Evolutionary conservation across 2,329 filamentous ascomycete species (phyloP).

Genomic region (Pseudogymnoascus sp.): DNA sequence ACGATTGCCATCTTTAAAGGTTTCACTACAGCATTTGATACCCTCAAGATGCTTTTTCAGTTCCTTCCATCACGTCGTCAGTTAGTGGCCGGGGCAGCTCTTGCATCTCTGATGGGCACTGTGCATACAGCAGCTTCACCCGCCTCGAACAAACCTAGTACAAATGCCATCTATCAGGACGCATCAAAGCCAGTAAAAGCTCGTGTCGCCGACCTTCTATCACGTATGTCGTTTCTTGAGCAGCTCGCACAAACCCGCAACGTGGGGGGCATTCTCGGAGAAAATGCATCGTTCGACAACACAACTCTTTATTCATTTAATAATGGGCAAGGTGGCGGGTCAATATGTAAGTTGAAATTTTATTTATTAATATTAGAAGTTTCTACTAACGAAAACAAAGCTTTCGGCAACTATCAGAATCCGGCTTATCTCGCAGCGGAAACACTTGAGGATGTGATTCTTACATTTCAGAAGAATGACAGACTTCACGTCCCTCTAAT

Average conservation of each 20-base stretch:
- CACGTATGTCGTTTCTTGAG: background rate
- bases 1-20: background rate
- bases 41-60: background rate
- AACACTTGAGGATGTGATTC: background rate
- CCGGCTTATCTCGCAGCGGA: background rate
- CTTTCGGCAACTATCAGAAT: background rate
- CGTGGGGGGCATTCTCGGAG: background rate
- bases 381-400: background rate
- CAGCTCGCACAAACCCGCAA: background rate
- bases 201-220: background rate
- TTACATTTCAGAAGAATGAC: background rate
- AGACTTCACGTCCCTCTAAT: constrained; percentile 19
- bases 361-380: background rate
- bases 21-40: background rate
- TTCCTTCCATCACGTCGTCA: background rate
- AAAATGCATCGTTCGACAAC: background rate
- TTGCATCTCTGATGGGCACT: background rate
- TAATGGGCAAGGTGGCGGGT: background rate
- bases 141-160: background rate
- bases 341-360: background rate
- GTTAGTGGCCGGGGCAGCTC: background rate
- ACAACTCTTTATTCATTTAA: background rate
- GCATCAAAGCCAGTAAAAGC: background rate
- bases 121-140: background rate
- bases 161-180: background rate